These are phyloP conservation scores for apple (Malus domestica) DNA, from an alignment of 306 rosid species.

Conservation along the genomic window ASM211411v1 NC_041801.1:15076001-15076500, in stretches of 20 bases:
- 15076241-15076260: too few species aligned
- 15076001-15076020: not conserved
- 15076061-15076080: too few species aligned
- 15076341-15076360: not conserved
- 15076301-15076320: not conserved
- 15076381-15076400: not conserved
- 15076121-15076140: too few species aligned
- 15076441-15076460: too few species aligned
- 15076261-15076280: not conserved
- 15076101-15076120: too few species aligned
- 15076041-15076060: not conserved
- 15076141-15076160: too few species aligned
- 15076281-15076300: not conserved
- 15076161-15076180: too few species aligned
- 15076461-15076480: rapidly evolving
- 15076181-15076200: rapidly evolving
- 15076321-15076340: not conserved
- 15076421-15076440: too few species aligned
- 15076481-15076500: too few species aligned
- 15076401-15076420: not conserved
- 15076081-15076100: too few species aligned
- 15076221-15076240: rapidly evolving
- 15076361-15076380: too few species aligned
- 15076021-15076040: not conserved
- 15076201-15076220: too few species aligned